A percentile compares a stretch with the other conserved stretches of the same genome.
phyloP scores from a whole-genome alignment of 1,284 basidiomycete species.

The Ustilago bromivora region DNA sequence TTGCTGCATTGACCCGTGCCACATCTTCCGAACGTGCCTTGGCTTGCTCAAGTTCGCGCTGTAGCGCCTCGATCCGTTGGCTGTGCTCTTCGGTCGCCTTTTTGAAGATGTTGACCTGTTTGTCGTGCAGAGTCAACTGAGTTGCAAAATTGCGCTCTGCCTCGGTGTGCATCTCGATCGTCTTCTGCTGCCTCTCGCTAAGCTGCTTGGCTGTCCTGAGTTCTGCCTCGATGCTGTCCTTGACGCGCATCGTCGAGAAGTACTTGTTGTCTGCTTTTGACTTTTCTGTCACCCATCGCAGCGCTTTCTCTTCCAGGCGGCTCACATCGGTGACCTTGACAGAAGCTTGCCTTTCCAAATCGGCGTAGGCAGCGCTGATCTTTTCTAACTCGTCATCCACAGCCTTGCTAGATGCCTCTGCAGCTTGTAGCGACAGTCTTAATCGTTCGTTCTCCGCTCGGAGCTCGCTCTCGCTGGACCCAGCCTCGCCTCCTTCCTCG shows the following conservation, averaged over 20 bases:
- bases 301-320: constrained; percentile 80
- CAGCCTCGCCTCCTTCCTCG: constrained; percentile 10
- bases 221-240: constrained; percentile 84
- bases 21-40: constrained; percentile 45
- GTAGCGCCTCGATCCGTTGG: constrained; percentile 63
- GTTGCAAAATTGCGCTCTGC: constrained; percentile 75
- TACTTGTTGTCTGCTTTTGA: constrained; percentile 96
- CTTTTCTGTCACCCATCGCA: constrained; percentile 73
- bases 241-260: constrained; percentile 88
- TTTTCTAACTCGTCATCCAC: constrained; percentile 85
- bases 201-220: constrained; percentile 77
- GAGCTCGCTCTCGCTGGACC: constrained; percentile 19
- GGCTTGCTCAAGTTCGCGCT: constrained; percentile 65
- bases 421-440: constrained; percentile 28
- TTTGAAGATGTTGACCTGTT: constrained; percentile 71
- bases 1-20: constrained; percentile 27
- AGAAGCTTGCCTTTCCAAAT: constrained; percentile 83
- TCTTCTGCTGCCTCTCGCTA: constrained; percentile 82
- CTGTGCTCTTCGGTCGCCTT: constrained; percentile 56
- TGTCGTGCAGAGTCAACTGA: constrained; percentile 76
- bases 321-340: constrained; percentile 86
- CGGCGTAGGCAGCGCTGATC: constrained; percentile 86
- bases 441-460: constrained; percentile 76
- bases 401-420: constrained; percentile 63
- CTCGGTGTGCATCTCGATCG: constrained; percentile 79